Evolutionary conservation across 495 filamentous ascomycete species (phyloP).

Genomic region (Penicillium tannophilum): DNA sequence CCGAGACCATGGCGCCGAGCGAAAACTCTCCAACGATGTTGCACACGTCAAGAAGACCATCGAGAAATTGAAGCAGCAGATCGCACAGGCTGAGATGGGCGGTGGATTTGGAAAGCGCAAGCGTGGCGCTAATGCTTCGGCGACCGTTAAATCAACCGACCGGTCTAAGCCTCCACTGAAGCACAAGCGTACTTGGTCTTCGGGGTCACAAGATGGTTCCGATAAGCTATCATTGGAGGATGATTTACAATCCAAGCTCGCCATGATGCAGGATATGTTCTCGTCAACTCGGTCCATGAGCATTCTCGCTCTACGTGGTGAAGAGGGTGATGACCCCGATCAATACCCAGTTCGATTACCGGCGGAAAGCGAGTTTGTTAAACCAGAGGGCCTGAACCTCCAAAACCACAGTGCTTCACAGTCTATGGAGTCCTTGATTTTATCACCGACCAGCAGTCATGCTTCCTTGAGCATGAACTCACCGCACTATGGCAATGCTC

Average conservation of each 20-base stretch:
- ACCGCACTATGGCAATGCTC: slow-evolving; percentile 28
- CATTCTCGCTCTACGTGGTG: slow-evolving; percentile 79
- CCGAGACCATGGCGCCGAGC: slow-evolving; percentile 89
- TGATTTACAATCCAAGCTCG: slow-evolving; percentile 82
- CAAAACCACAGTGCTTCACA: slow-evolving; percentile 60
- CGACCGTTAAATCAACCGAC: slow-evolving; percentile 49
- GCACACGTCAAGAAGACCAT: slow-evolving; percentile 90
- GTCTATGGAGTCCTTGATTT: slow-evolving; percentile 51
- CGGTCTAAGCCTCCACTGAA: slow-evolving; percentile 71
- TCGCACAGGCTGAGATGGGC: slow-evolving; percentile 79
- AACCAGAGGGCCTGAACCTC: slow-evolving; percentile 53
- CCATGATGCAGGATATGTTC: slow-evolving; percentile 92
- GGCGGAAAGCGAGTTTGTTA: slow-evolving; percentile 64
- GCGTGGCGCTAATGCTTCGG: slow-evolving; percentile 58
- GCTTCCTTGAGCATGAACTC: slow-evolving; percentile 55
- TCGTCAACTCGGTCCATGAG: slow-evolving; percentile 86
- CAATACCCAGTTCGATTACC: slow-evolving; percentile 75
- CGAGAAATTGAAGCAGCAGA: slow-evolving; percentile 89
- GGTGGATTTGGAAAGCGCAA: slow-evolving; percentile 90
- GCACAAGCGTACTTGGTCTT: slow-evolving; percentile 94
- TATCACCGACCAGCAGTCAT: slow-evolving; percentile 65
- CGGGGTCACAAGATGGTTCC: slow-evolving; percentile 79
- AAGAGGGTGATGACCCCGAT: slow-evolving; percentile 87
- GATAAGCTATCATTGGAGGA: slow-evolving; percentile 74
- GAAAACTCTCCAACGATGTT: slow-evolving; percentile 89